Conservation (phyloP, 805 yeast genomes). For the Cyberlindnera mississippiensis region DNA sequence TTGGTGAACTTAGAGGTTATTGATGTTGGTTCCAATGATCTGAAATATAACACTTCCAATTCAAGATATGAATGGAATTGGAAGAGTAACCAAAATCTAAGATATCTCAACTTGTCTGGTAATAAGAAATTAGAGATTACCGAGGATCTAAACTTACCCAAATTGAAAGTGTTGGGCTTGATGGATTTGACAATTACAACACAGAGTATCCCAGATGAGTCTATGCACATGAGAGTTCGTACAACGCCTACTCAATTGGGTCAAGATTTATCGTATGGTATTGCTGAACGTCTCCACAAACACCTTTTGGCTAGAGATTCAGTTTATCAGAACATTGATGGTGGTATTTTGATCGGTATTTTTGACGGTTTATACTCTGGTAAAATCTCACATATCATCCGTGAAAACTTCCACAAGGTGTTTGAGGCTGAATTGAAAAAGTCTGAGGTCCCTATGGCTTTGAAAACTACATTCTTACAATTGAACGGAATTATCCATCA, state of each 20-base stretch:
- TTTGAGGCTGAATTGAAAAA: slow-evolving; percentile 64
- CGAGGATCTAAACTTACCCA: slow-evolving; percentile 71
- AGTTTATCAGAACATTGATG: slow-evolving; percentile 82
- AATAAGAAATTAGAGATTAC: slow-evolving; percentile 88
- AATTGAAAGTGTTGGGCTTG: slow-evolving; percentile 72
- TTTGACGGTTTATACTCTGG: slow-evolving; percentile 78
- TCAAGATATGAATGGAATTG: slow-evolving; percentile 98
- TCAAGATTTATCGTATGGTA: slow-evolving; percentile 73
- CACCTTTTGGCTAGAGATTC: slow-evolving; percentile 76
- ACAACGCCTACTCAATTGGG: slow-evolving; percentile 81
- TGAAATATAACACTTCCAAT: slow-evolving; percentile 89
- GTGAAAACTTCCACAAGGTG: slow-evolving; percentile 62
- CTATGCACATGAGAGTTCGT: slow-evolving; percentile 76
- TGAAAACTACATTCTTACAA: slow-evolving; percentile 75
- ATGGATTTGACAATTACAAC: slow-evolving; percentile 95
- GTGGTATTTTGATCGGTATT: slow-evolving; percentile 71
- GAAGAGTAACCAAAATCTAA: slow-evolving; percentile 75
- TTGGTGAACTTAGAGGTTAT: slow-evolving; percentile 59
- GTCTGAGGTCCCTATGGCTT: slow-evolving; percentile 60
- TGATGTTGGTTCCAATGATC: slow-evolving; percentile 87
- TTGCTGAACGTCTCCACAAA: slow-evolving; percentile 80
- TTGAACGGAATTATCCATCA: slow-evolving; percentile 70
- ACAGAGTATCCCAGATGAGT: slow-evolving; percentile 85
- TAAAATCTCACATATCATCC: slow-evolving; percentile 66
- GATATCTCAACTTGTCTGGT: slow-evolving; percentile 85